Evolutionary conservation across 345 rosid genomes (phyloP).

Genomic region (Lumnitzera littorea): DNA sequence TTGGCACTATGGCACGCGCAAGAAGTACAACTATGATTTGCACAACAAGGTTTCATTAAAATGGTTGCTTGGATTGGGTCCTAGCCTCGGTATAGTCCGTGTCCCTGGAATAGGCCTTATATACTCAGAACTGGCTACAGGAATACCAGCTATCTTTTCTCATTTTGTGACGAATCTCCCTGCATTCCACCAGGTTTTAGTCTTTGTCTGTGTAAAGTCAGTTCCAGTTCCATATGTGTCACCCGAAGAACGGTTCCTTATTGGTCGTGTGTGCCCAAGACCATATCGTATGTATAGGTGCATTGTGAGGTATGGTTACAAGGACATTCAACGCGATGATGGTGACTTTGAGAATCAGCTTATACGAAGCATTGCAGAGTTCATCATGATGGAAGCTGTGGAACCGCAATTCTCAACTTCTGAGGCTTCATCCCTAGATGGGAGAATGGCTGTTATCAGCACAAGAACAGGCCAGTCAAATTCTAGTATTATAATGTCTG

Average conservation of each 20-base stretch:
- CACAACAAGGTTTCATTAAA: slow-evolving; percentile 92
- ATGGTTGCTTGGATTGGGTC: slow-evolving; percentile 91
- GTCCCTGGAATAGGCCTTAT: slow-evolving; percentile 94
- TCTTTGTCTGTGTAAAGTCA: slow-evolving; percentile 92
- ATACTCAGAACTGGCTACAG: slow-evolving; percentile 87
- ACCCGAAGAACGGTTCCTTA: slow-evolving; percentile 90
- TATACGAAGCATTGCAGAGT: slow-evolving; percentile 89
- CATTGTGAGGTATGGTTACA: slow-evolving; percentile 91
- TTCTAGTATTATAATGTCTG: slow-evolving; percentile 43
- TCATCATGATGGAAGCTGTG: slow-evolving; percentile 89
- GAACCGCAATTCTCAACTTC: slow-evolving; percentile 47
- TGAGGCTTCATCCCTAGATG: slow-evolving; percentile 64
- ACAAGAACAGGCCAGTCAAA: slow-evolving; percentile 41
- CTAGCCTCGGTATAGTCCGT: slow-evolving; percentile 93
- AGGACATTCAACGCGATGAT: slow-evolving; percentile 76
- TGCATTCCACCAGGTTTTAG: slow-evolving; percentile 83
- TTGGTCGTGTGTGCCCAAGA: slow-evolving; percentile 91
- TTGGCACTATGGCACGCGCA: slow-evolving; percentile 91
- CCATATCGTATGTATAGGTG: slow-evolving; percentile 94
- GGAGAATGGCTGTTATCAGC: slow-evolving; percentile 94
- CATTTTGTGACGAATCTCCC: slow-evolving; percentile 95
- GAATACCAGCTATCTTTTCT: slow-evolving; percentile 91
- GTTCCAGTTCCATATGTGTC: slow-evolving; percentile 85
- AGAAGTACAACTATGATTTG: slow-evolving; percentile 82
- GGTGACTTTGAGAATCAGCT: slow-evolving; percentile 78